Conservation (phyloP, 148 eudicot genomes). For the Diospyros kaki region DNA sequence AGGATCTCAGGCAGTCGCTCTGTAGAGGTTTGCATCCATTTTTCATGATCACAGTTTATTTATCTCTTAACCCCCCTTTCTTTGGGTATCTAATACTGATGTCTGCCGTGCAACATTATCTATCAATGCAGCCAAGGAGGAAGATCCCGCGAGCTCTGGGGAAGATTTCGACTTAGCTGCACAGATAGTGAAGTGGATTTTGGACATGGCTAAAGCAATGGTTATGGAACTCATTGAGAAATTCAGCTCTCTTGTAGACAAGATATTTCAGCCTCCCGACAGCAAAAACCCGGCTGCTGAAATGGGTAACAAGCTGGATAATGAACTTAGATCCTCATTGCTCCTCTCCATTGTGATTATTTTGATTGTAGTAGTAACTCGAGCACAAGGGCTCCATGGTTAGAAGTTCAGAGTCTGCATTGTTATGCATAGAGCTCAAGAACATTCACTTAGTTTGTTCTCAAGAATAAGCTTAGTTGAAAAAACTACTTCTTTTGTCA, state of each 20-base stretch:
- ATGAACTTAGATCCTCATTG: conserved; percentile 33
- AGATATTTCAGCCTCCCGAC: conserved; percentile 11
- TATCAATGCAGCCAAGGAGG: conserved; percentile 28
- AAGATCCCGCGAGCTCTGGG: conserved; percentile 5
- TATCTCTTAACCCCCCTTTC: too few species aligned
- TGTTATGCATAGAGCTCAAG: too few species aligned
- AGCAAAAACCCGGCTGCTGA: conserved; percentile 19
- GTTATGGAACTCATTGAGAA: conserved; percentile 30
- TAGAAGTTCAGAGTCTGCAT: too few species aligned
- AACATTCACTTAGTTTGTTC: too few species aligned
- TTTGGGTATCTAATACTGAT: too few species aligned
- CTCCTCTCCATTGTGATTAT: conserved; percentile 41
- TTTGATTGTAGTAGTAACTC: conserved; percentile 45
- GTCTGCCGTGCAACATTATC: neutral
- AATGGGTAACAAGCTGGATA: conserved; percentile 24
- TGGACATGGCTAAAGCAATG: conserved; percentile 28
- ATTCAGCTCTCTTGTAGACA: conserved; percentile 14
- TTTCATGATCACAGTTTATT: neutral
- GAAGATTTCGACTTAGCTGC: conserved; percentile 25
- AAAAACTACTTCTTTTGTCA: too few species aligned
- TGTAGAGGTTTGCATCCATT: conserved; percentile 28
- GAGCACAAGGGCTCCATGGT: conserved; percentile 15
- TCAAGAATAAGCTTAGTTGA: too few species aligned
- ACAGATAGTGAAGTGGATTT: conserved; percentile 36
- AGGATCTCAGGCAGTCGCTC: conserved; percentile 34